These are phyloP conservation scores for Hypoxylon sp. DNA, from an alignment of 2,329 filamentous ascomycete species.

Conservation along the genomic window DNA sequence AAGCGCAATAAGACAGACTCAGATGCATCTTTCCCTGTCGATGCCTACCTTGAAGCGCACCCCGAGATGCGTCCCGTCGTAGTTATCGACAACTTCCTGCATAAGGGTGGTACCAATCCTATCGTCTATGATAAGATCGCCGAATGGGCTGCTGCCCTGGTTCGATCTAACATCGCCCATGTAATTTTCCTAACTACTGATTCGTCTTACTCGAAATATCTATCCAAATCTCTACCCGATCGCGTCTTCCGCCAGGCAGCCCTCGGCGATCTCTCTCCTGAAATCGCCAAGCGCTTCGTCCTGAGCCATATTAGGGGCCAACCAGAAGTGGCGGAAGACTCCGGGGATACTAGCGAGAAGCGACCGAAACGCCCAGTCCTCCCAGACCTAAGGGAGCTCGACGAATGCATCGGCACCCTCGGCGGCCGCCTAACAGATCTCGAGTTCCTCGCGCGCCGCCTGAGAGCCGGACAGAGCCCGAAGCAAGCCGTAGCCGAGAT, in stretches of 20 bases:
- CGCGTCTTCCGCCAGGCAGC: constrained; percentile 90
- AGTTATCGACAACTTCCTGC: constrained; percentile 91
- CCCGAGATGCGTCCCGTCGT: constrained; percentile 87
- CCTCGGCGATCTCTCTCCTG: constrained; percentile 86
- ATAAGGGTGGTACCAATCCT: constrained; percentile 77
- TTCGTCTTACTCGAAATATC: constrained; percentile 86
- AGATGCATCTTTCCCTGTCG: constrained; percentile 80
- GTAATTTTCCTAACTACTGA: constrained; percentile 96
- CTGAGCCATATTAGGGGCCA: constrained; percentile 77
- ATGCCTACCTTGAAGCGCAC: constrained; percentile 91
- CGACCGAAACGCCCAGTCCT: constrained; percentile 47
- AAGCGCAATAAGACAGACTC: constrained; percentile 79
- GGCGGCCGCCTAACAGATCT: constrained; percentile 96
- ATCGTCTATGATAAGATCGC: constrained; percentile 84
- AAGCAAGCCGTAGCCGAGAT: constrained; percentile 87
- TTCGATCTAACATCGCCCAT: constrained; percentile 90
- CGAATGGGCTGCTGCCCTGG: constrained; percentile 90
- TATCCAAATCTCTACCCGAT: constrained; percentile 90
- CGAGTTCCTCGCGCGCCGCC: constrained; percentile 90
- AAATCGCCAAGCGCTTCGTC: constrained; percentile 92
- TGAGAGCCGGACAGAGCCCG: constrained; percentile 89
- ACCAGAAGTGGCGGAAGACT: constrained; percentile 51
- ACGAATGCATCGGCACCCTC: constrained; percentile 83
- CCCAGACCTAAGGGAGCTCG: constrained; percentile 76
- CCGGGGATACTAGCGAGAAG: constrained; percentile 50